Evolutionary conservation across 345 rosid genomes (phyloP), one percentile per base, ranked within the genome.

Genomic region (Rhizophora apiculata): DNA sequence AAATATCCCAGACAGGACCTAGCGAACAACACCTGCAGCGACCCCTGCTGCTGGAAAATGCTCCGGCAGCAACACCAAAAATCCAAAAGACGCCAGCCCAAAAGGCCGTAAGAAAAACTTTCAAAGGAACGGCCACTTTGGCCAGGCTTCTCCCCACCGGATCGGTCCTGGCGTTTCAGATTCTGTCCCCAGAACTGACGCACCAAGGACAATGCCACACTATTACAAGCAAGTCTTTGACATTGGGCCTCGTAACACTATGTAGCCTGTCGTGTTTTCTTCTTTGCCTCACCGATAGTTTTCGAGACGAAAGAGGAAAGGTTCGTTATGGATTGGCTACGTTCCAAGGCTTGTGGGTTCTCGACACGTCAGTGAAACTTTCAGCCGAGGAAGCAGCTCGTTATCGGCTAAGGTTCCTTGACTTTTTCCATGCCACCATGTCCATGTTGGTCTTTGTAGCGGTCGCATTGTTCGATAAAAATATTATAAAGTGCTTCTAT

Each of bases 321-420:
- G 91, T 92, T 22, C 79, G 93, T 52, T 87, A 90, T 2, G 96
- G 96, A 0, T 1, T 93, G 31, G 93, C 91, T 1, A 86, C 98
- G 6, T 72, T 60, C 22, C 75, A 31, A 11, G 98, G 98, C 20
- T 57, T 90, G 54, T 80, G 77, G 80, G 83, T 87, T 8, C 63
- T 90, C 2, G 96, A 89, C 18, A 11, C 68, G 8, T 31, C 73
- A 6, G 69, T 78, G 3, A 71, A 60, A 52, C 70, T 89, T 56
- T 52, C 87, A 0, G 68, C 30, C 0, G 86, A 81, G 62, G 91
- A 84, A 37, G 72, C 65, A 1, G 78, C 66, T 2, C 82, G 73
- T 39, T 88, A 88, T 48, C 70, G 71, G 69, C 64, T 89, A 0
- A 81, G 66, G 73, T 68, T 86, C 56, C 64, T 88, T 24, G 98